Percentiles rank a stretch among this genome's conserved stretches.
Evolutionary conservation across 768 basidiomycete genomes (phyloP).

Genomic region (Podaxis sp.): DNA sequence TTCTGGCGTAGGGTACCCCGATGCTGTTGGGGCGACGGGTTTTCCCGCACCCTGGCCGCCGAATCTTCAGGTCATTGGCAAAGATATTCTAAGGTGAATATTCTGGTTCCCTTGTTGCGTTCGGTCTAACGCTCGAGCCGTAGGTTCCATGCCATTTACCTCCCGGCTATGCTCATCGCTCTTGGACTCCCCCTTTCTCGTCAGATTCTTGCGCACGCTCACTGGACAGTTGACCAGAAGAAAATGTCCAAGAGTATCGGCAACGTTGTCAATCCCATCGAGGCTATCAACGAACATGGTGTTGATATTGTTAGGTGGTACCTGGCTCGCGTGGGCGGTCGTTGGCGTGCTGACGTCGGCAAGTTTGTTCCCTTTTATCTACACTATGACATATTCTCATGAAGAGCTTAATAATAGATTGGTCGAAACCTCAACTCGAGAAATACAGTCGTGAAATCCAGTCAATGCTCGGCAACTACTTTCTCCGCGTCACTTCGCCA

Average conservation of each 20-base stretch:
- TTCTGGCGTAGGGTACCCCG: conserved; percentile 76
- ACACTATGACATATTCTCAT: background rate
- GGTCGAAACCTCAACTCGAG: conserved; percentile 66
- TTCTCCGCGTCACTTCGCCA: conserved; percentile 62
- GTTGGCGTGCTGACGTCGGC: conserved; percentile 79
- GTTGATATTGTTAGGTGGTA: conserved; percentile 81
- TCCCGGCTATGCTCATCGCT: conserved; percentile 82
- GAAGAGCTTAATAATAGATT: conserved; percentile 48
- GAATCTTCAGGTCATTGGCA: conserved; percentile 86
- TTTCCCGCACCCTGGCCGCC: conserved; percentile 64
- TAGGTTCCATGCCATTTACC: conserved; percentile 87
- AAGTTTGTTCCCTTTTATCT: conserved; percentile 20
- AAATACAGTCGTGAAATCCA: conserved; percentile 61
- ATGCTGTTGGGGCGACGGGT: conserved; percentile 17
- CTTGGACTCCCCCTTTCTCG: conserved; percentile 45
- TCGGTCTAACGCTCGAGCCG: conserved; percentile 1
- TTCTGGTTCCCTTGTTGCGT: background rate
- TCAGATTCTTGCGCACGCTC: conserved; percentile 55
- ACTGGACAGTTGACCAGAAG: conserved; percentile 76
- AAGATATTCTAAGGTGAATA: conserved; percentile 79
- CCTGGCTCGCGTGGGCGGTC: conserved; percentile 75
- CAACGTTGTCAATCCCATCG: conserved; percentile 82
- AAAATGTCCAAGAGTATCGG: conserved; percentile 93
- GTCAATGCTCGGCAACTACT: conserved; percentile 75
- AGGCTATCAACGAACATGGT: conserved; percentile 66